These are phyloP conservation scores for Nicotiana otophora DNA, from an alignment of 257 asterid genomes.

Conservation along the genomic window DNA sequence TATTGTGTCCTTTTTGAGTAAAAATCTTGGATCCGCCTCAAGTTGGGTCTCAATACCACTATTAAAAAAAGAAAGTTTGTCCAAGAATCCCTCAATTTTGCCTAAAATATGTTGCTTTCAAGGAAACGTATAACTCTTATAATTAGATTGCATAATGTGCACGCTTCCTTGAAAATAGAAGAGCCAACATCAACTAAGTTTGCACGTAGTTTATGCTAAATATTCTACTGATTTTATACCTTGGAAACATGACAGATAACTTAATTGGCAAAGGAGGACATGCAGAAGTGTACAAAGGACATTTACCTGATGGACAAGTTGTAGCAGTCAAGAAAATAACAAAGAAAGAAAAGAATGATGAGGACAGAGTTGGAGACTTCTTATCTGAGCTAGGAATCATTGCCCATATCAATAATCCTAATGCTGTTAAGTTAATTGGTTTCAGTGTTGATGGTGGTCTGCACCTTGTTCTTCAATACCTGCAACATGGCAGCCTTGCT, in stretches of 20 bases:
- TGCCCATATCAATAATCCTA: slow-evolving; percentile 83
- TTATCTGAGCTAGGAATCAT: slow-evolving; percentile 87
- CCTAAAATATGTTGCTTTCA: not conserved
- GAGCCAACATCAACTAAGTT: not conserved
- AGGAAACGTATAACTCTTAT: not conserved
- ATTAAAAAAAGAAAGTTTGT: too few species aligned
- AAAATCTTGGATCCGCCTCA: too few species aligned
- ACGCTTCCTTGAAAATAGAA: not conserved
- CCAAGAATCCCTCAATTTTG: not conserved
- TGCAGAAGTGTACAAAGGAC: slow-evolving; percentile 88
- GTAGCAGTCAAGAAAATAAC: slow-evolving; percentile 85
- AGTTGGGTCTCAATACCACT: too few species aligned
- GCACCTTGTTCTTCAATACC: slow-evolving; percentile 75
- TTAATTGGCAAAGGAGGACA: slow-evolving; percentile 91
- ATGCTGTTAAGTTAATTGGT: slow-evolving; percentile 75
- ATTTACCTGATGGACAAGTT: slow-evolving; percentile 63
- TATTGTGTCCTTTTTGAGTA: too few species aligned
- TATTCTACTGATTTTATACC: slow-evolving; percentile 15
- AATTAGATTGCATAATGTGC: not conserved
- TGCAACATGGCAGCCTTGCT: slow-evolving; percentile 77
- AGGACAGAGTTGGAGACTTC: slow-evolving; percentile 77
- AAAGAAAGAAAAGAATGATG: slow-evolving; percentile 57
- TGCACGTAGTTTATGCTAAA: not conserved
- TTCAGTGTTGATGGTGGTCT: slow-evolving; percentile 71
- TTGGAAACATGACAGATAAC: slow-evolving; percentile 39